Evolutionary conservation across 2,329 filamentous ascomycete species (phyloP), one percentile per base, ranked within the genome.

Genomic region (Ilyonectria robusta): DNA sequence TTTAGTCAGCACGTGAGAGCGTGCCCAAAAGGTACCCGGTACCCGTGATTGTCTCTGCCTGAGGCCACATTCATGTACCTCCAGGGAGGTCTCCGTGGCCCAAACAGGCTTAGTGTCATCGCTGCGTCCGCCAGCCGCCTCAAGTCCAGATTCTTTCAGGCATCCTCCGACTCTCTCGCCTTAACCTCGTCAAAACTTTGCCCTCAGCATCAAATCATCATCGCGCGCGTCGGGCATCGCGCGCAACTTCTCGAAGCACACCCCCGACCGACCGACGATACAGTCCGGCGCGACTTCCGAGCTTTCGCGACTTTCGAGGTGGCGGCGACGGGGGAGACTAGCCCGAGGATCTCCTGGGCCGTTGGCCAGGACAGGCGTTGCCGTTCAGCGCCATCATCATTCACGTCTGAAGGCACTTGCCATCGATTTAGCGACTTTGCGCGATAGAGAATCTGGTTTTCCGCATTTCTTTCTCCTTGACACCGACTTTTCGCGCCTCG

Each of bases 211-310:
- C 75, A 80, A 77, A 68, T 75, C 82, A 86, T 84, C 83, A 82
- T 79, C 81, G 82, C 83, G 83, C 87, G 86, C 84, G 85, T 85
- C 86, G 81, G 81, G 79, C 82, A 83, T 83, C 83, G 81, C 80
- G 80, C 81, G 78, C 78, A 76, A 73, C 78, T 73, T 70, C 70
- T 62, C 67, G 67, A 76, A 75, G 65, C 72, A 75, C 75, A 65
- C 67, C 60, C 62, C 63, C 67, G 70, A 75, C 66, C 72, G 71
- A 75, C 56, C 63, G 74, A 76, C 76, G 77, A 83, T 68, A 77
- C 76, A 71, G 71, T 74, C 72, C 72, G 77, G 68, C 75, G 79
- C 81, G 80, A 81, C 78, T 77, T 77, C 77, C 74, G 76, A 80
- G 62, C 74, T 78, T 72, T 70, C 71, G 75, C 77, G 76, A 78